phyloP scores from a whole-genome alignment of 805 yeast species.

The Candida montana region DNA sequence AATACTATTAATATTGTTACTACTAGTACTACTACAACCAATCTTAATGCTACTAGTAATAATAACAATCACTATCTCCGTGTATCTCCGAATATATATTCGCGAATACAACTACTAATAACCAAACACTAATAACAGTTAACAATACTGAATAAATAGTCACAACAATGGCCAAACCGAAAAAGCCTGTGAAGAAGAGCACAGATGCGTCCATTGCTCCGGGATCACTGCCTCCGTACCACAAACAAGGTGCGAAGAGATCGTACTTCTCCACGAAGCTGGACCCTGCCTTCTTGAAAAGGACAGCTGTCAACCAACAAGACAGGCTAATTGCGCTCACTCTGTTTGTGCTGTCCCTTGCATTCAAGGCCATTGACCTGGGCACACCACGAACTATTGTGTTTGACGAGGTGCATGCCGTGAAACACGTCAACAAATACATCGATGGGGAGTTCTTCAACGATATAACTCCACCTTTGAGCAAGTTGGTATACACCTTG shows the following conservation, averaged over 20 bases:
- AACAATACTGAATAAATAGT: too few relatives aligned
- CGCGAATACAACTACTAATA: too few relatives aligned
- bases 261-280: conserved; percentile 27
- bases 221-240: conserved; percentile 23
- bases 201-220: neutral
- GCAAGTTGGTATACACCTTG: conserved; percentile 51
- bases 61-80: too few relatives aligned
- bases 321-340: conserved; percentile 20
- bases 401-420: conserved; percentile 44
- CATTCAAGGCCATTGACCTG: conserved; percentile 29
- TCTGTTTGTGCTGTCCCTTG: conserved; percentile 20
- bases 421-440: conserved; percentile 38
- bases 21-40: too few relatives aligned
- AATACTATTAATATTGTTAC: too few relatives aligned
- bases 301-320: conserved; percentile 6
- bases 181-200: neutral
- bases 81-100: too few relatives aligned
- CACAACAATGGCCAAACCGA: conserved; percentile 17
- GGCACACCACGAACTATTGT: conserved; percentile 36
- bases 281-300: conserved; percentile 14
- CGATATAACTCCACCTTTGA: conserved; percentile 72
- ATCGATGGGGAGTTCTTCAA: conserved; percentile 56
- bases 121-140: too few relatives aligned
- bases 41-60: too few relatives aligned
- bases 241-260: conserved; percentile 29